Percentiles rank a stretch among this genome's conserved stretches.
Conservation (phyloP, 1,284 basidiomycete species). For the Tilletiaria anomala region DNA sequence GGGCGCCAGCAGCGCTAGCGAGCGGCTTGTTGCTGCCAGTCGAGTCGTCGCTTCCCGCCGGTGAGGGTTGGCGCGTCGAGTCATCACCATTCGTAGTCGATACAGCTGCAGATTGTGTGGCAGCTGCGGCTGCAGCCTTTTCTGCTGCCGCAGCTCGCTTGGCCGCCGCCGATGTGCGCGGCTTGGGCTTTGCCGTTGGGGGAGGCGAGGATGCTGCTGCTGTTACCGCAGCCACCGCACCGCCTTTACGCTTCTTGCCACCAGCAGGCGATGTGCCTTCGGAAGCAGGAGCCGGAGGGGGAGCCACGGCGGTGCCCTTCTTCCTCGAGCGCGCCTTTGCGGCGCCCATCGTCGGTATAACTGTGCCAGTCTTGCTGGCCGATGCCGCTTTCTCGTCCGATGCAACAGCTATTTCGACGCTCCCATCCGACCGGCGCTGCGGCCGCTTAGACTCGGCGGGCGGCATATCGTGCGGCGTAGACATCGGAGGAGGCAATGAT, state of each 20-base stretch:
- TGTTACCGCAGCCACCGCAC: neutral
- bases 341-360: no score
- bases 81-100: constrained; percentile 4
- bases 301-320: no score
- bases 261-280: neutral
- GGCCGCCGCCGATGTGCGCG: neutral
- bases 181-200: neutral
- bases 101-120: constrained; percentile 1
- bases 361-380: no score
- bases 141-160: neutral
- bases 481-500: no score
- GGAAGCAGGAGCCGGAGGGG: no score
- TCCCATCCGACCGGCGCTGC: no score
- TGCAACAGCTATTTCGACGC: no score
- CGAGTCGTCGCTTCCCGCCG: constrained; percentile 14
- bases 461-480: no score
- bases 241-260: neutral
- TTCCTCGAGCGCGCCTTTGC: no score
- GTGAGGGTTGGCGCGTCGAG: constrained; percentile 9
- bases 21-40: constrained; percentile 21
- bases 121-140: neutral
- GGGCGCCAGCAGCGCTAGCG: no score
- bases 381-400: no score
- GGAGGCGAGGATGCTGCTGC: neutral
- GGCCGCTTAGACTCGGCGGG: no score